Base-by-base conservation (phyloP, 768 basidiomycete species). In the Stropharia rugosoannulata region DNA sequence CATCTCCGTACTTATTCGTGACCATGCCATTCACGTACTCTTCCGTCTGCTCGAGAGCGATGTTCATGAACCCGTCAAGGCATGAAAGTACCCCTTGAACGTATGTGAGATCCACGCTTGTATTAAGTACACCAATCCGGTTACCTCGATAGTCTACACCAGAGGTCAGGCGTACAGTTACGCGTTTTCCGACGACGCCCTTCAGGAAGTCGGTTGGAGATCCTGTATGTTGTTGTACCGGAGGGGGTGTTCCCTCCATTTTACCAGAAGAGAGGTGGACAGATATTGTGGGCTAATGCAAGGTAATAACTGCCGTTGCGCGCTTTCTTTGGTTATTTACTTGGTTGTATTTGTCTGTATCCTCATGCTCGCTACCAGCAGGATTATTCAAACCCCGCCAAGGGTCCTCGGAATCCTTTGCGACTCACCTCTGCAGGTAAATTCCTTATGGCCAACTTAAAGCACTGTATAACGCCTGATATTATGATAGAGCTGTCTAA, bases 61-160 rank as follows among this genome's bases (percentile, higher is more conserved):
- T 96, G 73, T 98, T 98, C 97, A 99, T 98, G 72, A 97, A 98
- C 0, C 95, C 95, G 71, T 98, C 97, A 19, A 98, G 80, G 66
- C 97, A 98, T 3, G 94, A 95, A 12, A 99, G 75, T 3, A 95
- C 80, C 16, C 96, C 96, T 98, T 12, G 11, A 45, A n/a, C 29
- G 36, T 32, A 46, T 27, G 19, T 47, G 16, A 13, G 18, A 40
- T 29, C 32, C 15, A 41, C 7, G n/a, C 27, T n/a, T 35, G 29
- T 16, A 43, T n/a, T 39, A 40, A 32, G 10, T 52, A 37, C 3
- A 27, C 22, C 8, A 10, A 68, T 32, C 9, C 7, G 29, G 81
- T 40, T 55, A 93, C 95, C 95, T 64, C 86, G 82, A 71, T 98
- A 97, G 71, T 97, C 95, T 2, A 98, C 90, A 2, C 95, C 95